These are phyloP conservation scores for Dryadomyces quercivorus DNA, from an alignment of 2,329 filamentous ascomycete species.

Conservation along the genomic window DNA sequence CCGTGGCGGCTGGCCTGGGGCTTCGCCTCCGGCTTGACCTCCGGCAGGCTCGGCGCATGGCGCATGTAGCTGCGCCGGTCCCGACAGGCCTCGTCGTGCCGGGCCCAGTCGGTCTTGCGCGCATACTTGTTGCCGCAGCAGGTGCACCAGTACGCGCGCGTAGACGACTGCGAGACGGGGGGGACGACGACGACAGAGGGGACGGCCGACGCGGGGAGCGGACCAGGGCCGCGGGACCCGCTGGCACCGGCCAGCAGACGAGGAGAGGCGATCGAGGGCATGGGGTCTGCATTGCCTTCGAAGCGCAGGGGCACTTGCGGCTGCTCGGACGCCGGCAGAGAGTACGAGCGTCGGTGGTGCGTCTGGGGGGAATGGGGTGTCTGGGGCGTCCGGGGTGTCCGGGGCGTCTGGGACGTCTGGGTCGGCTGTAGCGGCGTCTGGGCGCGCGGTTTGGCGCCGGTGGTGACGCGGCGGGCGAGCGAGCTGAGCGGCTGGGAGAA, in stretches of 20 bases:
- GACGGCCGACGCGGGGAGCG: neutral
- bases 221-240: too few relatives aligned
- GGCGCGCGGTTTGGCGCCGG: too few relatives aligned
- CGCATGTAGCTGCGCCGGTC: constrained; percentile 37
- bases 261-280: neutral
- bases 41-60: neutral
- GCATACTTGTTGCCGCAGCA: constrained; percentile 53
- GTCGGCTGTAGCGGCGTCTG: neutral
- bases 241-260: too few relatives aligned
- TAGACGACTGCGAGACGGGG: constrained; percentile 11
- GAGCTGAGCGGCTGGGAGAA: constrained; percentile 12
- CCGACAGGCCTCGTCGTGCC: constrained; percentile 54
- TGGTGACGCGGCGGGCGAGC: neutral
- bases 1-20: neutral
- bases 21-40: too few relatives aligned
- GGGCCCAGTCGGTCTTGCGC: constrained; percentile 58
- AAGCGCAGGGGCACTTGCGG: neutral
- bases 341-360: neutral
- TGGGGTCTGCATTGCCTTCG: neutral
- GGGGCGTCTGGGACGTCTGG: neutral
- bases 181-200: neutral
- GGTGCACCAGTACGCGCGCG: constrained; percentile 44
- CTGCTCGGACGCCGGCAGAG: constrained; percentile 14
- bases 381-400: too few relatives aligned
- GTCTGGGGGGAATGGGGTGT: too few relatives aligned